A percentile compares a stretch with the other conserved stretches of the same genome.
These are phyloP conservation scores for Mucor velutinosus DNA, from an alignment of 371 early-diverging fungal genomes.

Conservation along the genomic window DNA sequence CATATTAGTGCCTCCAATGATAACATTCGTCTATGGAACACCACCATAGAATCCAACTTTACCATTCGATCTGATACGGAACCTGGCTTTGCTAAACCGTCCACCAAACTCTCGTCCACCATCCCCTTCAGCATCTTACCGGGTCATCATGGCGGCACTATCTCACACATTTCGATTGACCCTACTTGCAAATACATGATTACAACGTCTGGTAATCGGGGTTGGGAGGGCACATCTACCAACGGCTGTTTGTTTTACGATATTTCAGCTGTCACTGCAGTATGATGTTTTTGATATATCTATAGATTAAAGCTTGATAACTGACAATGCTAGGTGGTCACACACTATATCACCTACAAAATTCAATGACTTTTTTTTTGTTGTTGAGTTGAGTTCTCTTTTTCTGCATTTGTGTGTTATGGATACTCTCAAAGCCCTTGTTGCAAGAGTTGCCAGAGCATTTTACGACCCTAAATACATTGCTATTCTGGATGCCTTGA, in stretches of 20 bases:
- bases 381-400: no score
- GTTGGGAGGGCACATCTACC: slow-evolving; percentile 89
- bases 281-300: background rate
- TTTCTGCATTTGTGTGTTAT: slow-evolving; percentile 11
- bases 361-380: no score
- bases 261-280: slow-evolving; percentile 45
- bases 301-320: background rate
- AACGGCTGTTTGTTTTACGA: slow-evolving; percentile 86
- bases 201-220: slow-evolving; percentile 88
- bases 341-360: no score
- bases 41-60: slow-evolving; percentile 40
- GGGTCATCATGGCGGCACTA: slow-evolving; percentile 69
- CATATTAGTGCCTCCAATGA: slow-evolving; percentile 82
- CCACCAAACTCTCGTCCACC: slow-evolving; percentile 23
- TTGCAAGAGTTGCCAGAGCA: slow-evolving; percentile 81
- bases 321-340: background rate
- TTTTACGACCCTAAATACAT: slow-evolving; percentile 84
- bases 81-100: slow-evolving; percentile 19
- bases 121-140: slow-evolving; percentile 53
- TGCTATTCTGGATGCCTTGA: slow-evolving; percentile 82
- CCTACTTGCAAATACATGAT: slow-evolving; percentile 78
- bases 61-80: slow-evolving; percentile 39
- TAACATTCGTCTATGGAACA: slow-evolving; percentile 92
- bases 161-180: slow-evolving; percentile 83
- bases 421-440: slow-evolving; percentile 72